phyloP scores from a whole-genome alignment of 179 eudicot species.

The Heliamphora pulchella region DNA sequence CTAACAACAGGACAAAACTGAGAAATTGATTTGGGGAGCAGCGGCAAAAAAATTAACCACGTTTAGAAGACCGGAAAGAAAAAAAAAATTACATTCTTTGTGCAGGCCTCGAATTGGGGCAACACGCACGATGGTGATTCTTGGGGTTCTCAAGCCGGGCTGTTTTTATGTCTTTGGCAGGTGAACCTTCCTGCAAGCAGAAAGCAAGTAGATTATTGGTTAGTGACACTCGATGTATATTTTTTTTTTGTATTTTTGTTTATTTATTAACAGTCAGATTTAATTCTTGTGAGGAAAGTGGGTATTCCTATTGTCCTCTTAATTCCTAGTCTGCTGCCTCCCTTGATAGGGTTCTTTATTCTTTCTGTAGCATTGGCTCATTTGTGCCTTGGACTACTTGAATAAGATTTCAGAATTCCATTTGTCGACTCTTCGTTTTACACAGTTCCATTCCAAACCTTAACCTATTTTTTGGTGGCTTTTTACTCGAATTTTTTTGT shows the following conservation, averaged over 20 bases:
- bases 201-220: constrained; percentile 18
- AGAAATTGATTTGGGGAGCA: constrained; percentile 34
- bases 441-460: background rate
- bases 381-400: constrained; percentile 33
- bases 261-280: constrained; percentile 9
- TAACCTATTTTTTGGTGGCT: background rate
- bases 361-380: constrained; percentile 48
- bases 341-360: constrained; percentile 32
- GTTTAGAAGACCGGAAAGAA: constrained; percentile 21
- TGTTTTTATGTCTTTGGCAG: constrained; percentile 32
- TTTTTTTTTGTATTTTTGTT: constrained; percentile 10
- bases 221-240: constrained; percentile 35
- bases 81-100: constrained; percentile 40
- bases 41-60: constrained; percentile 41
- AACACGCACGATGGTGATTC: constrained; percentile 32
- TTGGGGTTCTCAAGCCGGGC: constrained; percentile 29
- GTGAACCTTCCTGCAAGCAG: constrained; percentile 24
- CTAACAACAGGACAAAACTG: constrained; percentile 45
- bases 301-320: constrained; percentile 25
- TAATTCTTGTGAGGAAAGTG: constrained; percentile 31
- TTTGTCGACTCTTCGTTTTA: background rate
- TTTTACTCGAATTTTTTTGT: background rate
- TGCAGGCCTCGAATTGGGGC: constrained; percentile 67
- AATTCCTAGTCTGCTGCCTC: constrained; percentile 26
- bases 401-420: constrained; percentile 30